Base-by-base conservation (phyloP, 495 filamentous ascomycete genomes). In the Baudoinia panamericana region DNA sequence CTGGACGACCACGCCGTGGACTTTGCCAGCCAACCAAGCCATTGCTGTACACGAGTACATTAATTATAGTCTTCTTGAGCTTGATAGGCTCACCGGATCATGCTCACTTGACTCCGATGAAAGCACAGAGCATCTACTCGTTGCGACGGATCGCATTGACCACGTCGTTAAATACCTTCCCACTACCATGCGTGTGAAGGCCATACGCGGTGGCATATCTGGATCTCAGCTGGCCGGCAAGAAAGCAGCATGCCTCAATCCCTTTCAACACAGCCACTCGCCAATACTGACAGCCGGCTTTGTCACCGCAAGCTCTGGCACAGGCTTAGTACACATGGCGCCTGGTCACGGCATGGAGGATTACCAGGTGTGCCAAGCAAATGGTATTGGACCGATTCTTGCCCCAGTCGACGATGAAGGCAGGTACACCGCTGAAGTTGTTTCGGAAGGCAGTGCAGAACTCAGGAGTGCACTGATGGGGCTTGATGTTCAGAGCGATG, bases 1-100 rank as follows among this genome's bases (percentile, higher is more conserved):
- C 42, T 99, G 90, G 90, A 99, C 90, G 7, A 99, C 90, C 0
- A 96, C 88, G 2, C 92, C 90, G 0, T 99, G 90, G 90, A 96
- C 90, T 0, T 64, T 99, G 3, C 92, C 90, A 2, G 85, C 92
- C 13, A 99, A 99, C 56, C 71, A 72, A 50, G 87, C 81, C 2
- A 83, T 99, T 57, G 86, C 83, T 5, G 67, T 96, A 20, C 70
- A 80, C 46, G 56, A 72, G 2, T 72, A 77, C 12, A 46, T 95
- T 44, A 66, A 76, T 34, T 99, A 99, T 58, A 62, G 63, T 19
- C 62, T 95, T 36, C 61, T 92, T 24, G 57, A 69, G 45, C 67
- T 71, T n/a, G n/a, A 36, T 11, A 30, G 5, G 3, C 16, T 20
- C 41, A 10, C 5, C 4, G 15, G 18, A 11, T 22, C n/a, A 7